Conservation (phyloP, 495 filamentous ascomycete species). For the Pseudoneurospora amorphoporcata region DNA sequence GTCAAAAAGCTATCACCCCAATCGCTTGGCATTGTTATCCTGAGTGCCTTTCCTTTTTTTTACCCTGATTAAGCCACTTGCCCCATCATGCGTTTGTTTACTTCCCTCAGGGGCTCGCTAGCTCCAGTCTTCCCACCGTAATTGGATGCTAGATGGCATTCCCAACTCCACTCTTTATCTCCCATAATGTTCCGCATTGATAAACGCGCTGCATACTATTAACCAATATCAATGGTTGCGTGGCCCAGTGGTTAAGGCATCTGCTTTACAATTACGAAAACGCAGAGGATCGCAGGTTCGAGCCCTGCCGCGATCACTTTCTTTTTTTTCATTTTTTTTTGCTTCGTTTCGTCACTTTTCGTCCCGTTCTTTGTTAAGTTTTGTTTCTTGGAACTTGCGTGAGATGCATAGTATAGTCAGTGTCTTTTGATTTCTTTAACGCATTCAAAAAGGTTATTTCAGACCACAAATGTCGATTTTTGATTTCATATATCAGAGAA, state of each 20-base stretch:
- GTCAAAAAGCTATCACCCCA: too few species aligned
- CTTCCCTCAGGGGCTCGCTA: not conserved
- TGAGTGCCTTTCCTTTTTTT: too few species aligned
- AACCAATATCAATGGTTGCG: slow-evolving; percentile 7
- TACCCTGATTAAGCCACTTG: too few species aligned
- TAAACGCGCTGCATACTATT: accelerated
- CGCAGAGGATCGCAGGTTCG: slow-evolving; percentile 41
- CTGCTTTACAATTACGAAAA: slow-evolving; percentile 24
- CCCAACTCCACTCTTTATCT: not conserved
- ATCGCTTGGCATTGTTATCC: too few species aligned
- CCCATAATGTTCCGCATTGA: too few species aligned
- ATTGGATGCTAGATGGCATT: not conserved
- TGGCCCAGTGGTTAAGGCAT: slow-evolving; percentile 34
- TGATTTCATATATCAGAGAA: too few species aligned
- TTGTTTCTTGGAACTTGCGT: too few species aligned
- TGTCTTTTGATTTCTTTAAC: too few species aligned
- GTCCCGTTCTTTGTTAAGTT: not conserved
- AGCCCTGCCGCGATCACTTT: slow-evolving; percentile 37
- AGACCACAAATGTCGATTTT: too few species aligned
- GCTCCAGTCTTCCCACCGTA: not conserved
- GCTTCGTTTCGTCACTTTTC: not conserved
- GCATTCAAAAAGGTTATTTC: too few species aligned
- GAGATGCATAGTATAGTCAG: too few species aligned
- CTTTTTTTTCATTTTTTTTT: slow-evolving; percentile 4
- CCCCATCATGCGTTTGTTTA: not conserved